A percentile compares a stretch with the other conserved stretches of the same genome.
These are phyloP conservation scores for Thermoascus crustaceus DNA, from an alignment of 2,329 filamentous ascomycete species.

Conservation along the genomic window DNA sequence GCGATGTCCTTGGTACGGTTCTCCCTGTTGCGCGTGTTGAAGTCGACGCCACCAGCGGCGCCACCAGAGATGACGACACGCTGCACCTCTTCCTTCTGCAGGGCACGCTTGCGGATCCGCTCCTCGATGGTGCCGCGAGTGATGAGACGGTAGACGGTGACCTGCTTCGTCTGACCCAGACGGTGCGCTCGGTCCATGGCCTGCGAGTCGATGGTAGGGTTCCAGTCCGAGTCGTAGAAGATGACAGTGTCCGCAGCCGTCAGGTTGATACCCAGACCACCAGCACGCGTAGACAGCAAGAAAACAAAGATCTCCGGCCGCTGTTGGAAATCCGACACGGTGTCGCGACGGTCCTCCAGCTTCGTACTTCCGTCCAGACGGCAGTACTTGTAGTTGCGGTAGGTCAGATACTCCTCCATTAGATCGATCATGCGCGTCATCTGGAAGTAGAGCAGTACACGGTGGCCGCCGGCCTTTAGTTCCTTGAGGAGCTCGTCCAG, in stretches of 20 bases:
- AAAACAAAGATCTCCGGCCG: constrained; percentile 95
- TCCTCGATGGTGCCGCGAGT: constrained; percentile 96
- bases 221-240: constrained; percentile 99
- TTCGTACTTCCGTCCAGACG: constrained; percentile 95
- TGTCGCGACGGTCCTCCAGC: constrained; percentile 91
- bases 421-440: constrained; percentile 99
- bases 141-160: constrained; percentile 95
- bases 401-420: constrained; percentile 98
- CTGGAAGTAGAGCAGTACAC: constrained; percentile 97
- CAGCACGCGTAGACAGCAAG: constrained; percentile 87
- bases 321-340: constrained; percentile 92
- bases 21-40: constrained; percentile 84
- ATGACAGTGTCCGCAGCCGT: constrained; percentile 97
- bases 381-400: constrained; percentile 98
- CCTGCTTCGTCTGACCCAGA: constrained; percentile 89
- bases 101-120: constrained; percentile 88
- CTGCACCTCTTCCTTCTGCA: constrained; percentile 98
- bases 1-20: constrained; percentile 97
- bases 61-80: constrained; percentile 93
- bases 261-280: constrained; percentile 95
- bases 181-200: constrained; percentile 99
- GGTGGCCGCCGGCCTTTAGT: constrained; percentile 86
- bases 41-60: constrained; percentile 75
- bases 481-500: constrained; percentile 79
- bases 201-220: constrained; percentile 96